Evolutionary conservation across 805 yeast genomes (phyloP).

Genomic region (Candida maltosa): DNA sequence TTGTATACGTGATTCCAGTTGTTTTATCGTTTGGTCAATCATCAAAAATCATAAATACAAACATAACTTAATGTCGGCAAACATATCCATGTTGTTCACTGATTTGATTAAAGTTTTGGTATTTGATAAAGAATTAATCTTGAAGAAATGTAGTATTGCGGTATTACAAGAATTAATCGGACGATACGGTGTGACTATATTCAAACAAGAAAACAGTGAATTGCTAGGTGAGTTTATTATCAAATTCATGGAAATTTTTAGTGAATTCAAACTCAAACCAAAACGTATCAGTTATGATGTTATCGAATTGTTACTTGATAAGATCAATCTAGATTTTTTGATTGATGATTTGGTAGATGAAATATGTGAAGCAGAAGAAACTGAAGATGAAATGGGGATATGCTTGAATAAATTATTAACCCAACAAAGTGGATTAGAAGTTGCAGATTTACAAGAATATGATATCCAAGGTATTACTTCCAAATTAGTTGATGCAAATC

Average conservation of each 20-base stretch:
- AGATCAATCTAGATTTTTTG: constrained; percentile 6
- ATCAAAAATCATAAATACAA: neutral
- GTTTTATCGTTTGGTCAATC: constrained; percentile 82
- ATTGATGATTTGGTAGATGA: constrained; percentile 2
- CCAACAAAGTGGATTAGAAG: constrained; percentile 2
- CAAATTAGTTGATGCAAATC: constrained; percentile 2
- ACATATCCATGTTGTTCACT: too few species aligned
- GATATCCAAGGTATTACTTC: constrained; percentile 3
- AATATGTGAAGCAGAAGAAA: too few species aligned
- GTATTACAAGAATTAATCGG: constrained; percentile 86
- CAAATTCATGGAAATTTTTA: constrained; percentile 56
- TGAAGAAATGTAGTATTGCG: constrained; percentile 81
- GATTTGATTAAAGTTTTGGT: constrained; percentile 52
- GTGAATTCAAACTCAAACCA: constrained; percentile 2
- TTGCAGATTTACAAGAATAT: neutral
- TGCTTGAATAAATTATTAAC: constrained; percentile 6
- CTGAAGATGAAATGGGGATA: constrained; percentile 1
- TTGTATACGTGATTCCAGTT: constrained; percentile 79
- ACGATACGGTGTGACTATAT: constrained; percentile 51
- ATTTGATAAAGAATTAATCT: constrained; percentile 70
- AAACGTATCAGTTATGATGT: constrained; percentile 1
- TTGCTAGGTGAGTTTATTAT: constrained; percentile 37
- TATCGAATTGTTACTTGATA: constrained; percentile 6
- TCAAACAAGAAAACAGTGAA: constrained; percentile 17
- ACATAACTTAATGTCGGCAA: constrained; percentile 6